These are phyloP conservation scores for Colletotrichum sp. DNA, from an alignment of 2,329 filamentous ascomycete species.

Conservation along the genomic window DNA sequence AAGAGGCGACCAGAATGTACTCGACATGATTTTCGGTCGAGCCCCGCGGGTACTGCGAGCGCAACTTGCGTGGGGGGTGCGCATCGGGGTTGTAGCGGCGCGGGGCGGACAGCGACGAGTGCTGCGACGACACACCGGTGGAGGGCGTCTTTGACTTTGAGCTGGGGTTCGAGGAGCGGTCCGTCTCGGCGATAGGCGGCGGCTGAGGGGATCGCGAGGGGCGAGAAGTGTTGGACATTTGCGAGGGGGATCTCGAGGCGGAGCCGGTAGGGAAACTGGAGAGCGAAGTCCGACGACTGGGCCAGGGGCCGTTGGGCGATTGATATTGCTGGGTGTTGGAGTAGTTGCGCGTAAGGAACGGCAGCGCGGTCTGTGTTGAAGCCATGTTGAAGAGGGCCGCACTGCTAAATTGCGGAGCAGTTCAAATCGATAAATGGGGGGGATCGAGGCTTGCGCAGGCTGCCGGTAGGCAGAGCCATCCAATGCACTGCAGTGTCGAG, in stretches of 20 bases:
- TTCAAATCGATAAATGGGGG: not conserved
- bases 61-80: conserved; percentile 61
- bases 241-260: conserved; percentile 61
- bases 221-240: conserved; percentile 60
- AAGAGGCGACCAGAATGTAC: conserved; percentile 96
- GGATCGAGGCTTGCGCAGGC: conserved; percentile 11
- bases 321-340: conserved; percentile 41
- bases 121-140: conserved; percentile 61
- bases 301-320: conserved; percentile 25
- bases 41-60: conserved; percentile 78
- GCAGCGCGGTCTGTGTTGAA: conserved; percentile 43
- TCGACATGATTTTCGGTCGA: conserved; percentile 92
- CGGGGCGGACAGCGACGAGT: conserved; percentile 63
- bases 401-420: conserved; percentile 15
- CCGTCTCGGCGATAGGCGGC: conserved; percentile 50
- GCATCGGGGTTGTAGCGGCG: conserved; percentile 56
- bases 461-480: conserved; percentile 16
- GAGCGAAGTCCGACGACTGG: conserved; percentile 60
- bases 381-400: conserved; percentile 35
- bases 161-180: conserved; percentile 64
- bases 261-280: conserved; percentile 60
- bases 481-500: conserved; percentile 8
- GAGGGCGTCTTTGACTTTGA: conserved; percentile 66
- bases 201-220: conserved; percentile 62
- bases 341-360: conserved; percentile 45